These are phyloP conservation scores for Neospermospora avenae DNA, from an alignment of 2,329 filamentous ascomycete species.

Conservation along the genomic window DNA sequence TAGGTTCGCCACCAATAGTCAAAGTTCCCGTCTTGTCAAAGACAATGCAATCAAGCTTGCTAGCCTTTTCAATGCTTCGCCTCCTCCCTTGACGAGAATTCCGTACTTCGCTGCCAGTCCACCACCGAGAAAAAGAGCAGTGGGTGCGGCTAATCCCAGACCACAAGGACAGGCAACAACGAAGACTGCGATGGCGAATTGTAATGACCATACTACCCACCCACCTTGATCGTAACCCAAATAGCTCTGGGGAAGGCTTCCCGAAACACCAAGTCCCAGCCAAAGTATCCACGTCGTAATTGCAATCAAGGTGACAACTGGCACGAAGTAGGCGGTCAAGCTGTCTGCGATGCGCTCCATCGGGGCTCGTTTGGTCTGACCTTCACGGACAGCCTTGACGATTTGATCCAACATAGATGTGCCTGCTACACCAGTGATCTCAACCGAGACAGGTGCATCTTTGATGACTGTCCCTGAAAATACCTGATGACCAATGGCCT, in stretches of 20 bases:
- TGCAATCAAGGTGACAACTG: constrained; percentile 65
- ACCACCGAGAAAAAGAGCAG: constrained; percentile 56
- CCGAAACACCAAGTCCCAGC: constrained; percentile 61
- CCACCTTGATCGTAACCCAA: constrained; percentile 49
- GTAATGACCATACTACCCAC: constrained; percentile 70
- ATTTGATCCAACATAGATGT: constrained; percentile 78
- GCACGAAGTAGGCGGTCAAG: constrained; percentile 74
- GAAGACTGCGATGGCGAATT: constrained; percentile 67
- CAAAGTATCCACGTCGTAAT: constrained; percentile 70
- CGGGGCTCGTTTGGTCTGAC: constrained; percentile 71
- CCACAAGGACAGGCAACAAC: constrained; percentile 61
- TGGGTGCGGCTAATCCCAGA: constrained; percentile 56
- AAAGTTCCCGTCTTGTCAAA: constrained; percentile 61
- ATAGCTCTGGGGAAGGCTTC: constrained; percentile 54
- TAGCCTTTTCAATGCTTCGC: constrained; percentile 57
- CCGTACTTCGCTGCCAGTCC: constrained; percentile 54
- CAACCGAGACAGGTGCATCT: constrained; percentile 57
- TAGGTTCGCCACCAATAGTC: constrained; percentile 63
- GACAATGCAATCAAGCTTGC: constrained; percentile 51
- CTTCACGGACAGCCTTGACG: constrained; percentile 72
- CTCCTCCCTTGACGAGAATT: constrained; percentile 56
- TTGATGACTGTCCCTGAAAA: constrained; percentile 76
- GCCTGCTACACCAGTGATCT: constrained; percentile 62
- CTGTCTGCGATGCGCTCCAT: constrained; percentile 72
- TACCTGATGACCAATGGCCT: constrained; percentile 59